phyloP scores from a whole-genome alignment of 2,329 filamentous ascomycete genomes.

The Aurifilum marmelostoma region DNA sequence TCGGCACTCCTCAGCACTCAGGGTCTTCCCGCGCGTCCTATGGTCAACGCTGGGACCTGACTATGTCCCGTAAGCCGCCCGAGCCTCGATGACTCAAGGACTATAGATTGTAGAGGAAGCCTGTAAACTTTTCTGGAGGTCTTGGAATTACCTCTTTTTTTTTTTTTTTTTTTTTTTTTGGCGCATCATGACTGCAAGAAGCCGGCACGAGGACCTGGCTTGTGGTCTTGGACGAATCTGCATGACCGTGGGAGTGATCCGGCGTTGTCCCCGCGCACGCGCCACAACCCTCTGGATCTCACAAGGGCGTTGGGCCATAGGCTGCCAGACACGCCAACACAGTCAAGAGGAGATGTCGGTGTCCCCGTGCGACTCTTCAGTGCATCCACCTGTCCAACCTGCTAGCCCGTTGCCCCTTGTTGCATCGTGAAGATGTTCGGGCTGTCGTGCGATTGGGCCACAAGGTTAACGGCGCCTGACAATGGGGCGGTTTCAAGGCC shows the following conservation, averaged over 20 bases:
- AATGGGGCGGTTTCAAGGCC: slow-evolving; percentile 7
- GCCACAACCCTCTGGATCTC: slow-evolving; percentile 5
- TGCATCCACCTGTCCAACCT: slow-evolving; percentile 6
- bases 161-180: background rate
- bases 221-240: background rate
- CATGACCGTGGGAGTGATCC: background rate
- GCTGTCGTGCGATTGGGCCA: slow-evolving; percentile 14
- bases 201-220: slow-evolving; percentile 8
- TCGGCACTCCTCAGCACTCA: background rate
- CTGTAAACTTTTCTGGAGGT: background rate
- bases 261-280: slow-evolving; percentile 12
- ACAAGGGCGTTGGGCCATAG: background rate
- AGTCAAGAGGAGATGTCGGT: background rate
- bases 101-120: background rate
- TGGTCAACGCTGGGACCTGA: background rate
- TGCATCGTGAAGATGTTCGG: background rate
- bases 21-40: background rate
- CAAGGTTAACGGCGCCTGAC: slow-evolving; percentile 18
- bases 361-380: slow-evolving; percentile 3
- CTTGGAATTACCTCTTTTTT: slow-evolving; percentile 8
- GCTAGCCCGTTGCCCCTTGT: background rate
- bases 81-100: background rate
- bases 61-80: slow-evolving; percentile 3
- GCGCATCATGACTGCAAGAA: slow-evolving; percentile 16
- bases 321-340: background rate